Conservation (phyloP, 805 yeast genomes). For the Ogataea sp. region DNA sequence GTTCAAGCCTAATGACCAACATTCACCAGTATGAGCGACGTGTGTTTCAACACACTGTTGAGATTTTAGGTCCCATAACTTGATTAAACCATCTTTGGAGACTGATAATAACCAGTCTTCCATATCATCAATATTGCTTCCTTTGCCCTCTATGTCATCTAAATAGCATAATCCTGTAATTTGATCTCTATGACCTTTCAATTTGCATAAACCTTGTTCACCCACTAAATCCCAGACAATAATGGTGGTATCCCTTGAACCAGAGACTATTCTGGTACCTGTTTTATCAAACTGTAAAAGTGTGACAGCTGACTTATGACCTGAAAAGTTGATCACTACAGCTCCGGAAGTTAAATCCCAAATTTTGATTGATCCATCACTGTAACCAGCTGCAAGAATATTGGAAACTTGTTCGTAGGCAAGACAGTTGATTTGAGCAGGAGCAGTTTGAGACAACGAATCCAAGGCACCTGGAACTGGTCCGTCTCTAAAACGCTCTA, state of each 20-base stretch:
- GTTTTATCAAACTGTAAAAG: slow-evolving; percentile 60
- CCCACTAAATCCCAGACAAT: slow-evolving; percentile 94
- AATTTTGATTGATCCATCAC: slow-evolving; percentile 80
- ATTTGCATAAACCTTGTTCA: slow-evolving; percentile 80
- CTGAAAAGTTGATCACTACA: slow-evolving; percentile 74
- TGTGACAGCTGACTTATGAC: slow-evolving; percentile 83
- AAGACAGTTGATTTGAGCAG: slow-evolving; percentile 55
- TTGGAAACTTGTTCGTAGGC: slow-evolving; percentile 54
- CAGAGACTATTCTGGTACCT: slow-evolving; percentile 83
- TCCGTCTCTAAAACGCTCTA: slow-evolving; percentile 51
- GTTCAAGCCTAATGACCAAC: slow-evolving; percentile 70
- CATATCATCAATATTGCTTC: slow-evolving; percentile 36
- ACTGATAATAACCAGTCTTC: slow-evolving; percentile 70
- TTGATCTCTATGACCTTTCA: slow-evolving; percentile 84
- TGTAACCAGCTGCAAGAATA: slow-evolving; percentile 80
- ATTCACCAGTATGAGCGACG: slow-evolving; percentile 86
- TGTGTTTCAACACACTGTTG: slow-evolving; percentile 93
- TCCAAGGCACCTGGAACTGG: slow-evolving; percentile 65
- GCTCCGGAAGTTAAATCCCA: slow-evolving; percentile 86
- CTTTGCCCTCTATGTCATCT: slow-evolving; percentile 19
- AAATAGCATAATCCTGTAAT: slow-evolving; percentile 68
- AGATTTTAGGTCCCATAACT: slow-evolving; percentile 86
- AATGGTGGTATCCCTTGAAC: slow-evolving; percentile 76
- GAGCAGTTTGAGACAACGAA: slow-evolving; percentile 53
- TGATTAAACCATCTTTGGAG: slow-evolving; percentile 85